These are phyloP conservation scores for Podosphaera aphanis DNA, from an alignment of 2,329 filamentous ascomycete genomes.

Conservation along the genomic window DNA sequence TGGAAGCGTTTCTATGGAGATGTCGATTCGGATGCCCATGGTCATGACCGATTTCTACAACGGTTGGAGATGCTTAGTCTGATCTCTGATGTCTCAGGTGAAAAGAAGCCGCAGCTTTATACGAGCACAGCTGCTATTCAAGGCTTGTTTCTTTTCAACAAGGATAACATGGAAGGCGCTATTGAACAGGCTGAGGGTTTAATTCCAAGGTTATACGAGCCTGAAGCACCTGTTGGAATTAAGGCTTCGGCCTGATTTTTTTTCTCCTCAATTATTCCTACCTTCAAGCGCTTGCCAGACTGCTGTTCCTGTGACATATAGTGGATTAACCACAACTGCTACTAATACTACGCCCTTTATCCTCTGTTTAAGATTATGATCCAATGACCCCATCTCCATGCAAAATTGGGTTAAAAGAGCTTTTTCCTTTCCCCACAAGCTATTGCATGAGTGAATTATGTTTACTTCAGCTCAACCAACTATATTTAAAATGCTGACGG, in stretches of 20 bases:
- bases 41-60: conserved; percentile 44
- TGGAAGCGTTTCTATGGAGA: conserved; percentile 94
- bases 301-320: no score
- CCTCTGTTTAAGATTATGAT: no score
- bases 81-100: conserved; percentile 26
- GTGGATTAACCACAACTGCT: no score
- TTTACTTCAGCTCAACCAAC: no score
- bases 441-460: no score
- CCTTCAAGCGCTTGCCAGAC: no score
- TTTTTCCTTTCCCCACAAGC: no score
- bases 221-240: conserved; percentile 10
- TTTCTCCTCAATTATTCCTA: no score
- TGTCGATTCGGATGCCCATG: conserved; percentile 38
- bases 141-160: conserved; percentile 87
- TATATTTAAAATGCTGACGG: no score
- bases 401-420: no score
- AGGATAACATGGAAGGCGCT: conserved; percentile 69
- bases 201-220: conserved; percentile 31
- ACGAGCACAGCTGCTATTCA: conserved; percentile 85
- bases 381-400: no score
- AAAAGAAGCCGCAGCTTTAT: conserved; percentile 7
- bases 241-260: conserved; percentile 5
- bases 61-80: conserved; percentile 48
- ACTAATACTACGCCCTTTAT: no score
- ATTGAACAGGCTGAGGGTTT: conserved; percentile 55